phyloP scores from a whole-genome alignment of 2,329 filamentous ascomycete genomes.

The Diaporthe longicolla region DNA sequence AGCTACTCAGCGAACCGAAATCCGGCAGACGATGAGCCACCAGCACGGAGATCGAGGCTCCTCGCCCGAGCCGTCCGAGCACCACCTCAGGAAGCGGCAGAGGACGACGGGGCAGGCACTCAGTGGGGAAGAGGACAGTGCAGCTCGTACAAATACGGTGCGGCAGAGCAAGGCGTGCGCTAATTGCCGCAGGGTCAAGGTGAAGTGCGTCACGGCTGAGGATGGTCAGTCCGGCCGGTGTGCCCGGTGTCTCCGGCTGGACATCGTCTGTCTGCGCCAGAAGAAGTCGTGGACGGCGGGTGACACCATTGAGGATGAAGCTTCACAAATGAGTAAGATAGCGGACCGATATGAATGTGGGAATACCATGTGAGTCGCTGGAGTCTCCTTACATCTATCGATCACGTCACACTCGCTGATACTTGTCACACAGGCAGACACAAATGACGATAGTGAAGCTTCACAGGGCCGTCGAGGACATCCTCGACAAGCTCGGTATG shows the following conservation, averaged over 20 bases:
- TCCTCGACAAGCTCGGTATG: constrained; percentile 23
- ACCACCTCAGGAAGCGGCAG: constrained; percentile 10
- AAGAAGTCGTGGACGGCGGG: constrained; percentile 17
- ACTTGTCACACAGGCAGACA: background rate
- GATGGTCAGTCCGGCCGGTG: background rate
- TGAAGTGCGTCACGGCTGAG: constrained; percentile 17
- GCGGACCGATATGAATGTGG: constrained; percentile 19
- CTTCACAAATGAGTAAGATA: background rate
- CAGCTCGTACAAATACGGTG: background rate
- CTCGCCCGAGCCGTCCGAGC: constrained; percentile 17
- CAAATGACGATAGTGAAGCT: constrained; percentile 28
- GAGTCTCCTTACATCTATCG: too few species aligned
- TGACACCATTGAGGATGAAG: background rate
- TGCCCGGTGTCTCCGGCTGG: constrained; percentile 4
- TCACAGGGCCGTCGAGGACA: constrained; percentile 5
- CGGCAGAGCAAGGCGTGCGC: constrained; percentile 4
- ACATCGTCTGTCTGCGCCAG: constrained; percentile 21
- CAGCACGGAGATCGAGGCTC: background rate
- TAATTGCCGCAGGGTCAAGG: constrained; percentile 17
- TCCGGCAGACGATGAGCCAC: background rate
- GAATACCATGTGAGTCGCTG: constrained; percentile 1
- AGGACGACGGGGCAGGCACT: background rate
- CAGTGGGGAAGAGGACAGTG: background rate
- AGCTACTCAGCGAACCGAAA: background rate
- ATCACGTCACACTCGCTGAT: too few species aligned